phyloP scores from a whole-genome alignment of 2,329 filamentous ascomycete genomes.

The Penicillium sp. region DNA sequence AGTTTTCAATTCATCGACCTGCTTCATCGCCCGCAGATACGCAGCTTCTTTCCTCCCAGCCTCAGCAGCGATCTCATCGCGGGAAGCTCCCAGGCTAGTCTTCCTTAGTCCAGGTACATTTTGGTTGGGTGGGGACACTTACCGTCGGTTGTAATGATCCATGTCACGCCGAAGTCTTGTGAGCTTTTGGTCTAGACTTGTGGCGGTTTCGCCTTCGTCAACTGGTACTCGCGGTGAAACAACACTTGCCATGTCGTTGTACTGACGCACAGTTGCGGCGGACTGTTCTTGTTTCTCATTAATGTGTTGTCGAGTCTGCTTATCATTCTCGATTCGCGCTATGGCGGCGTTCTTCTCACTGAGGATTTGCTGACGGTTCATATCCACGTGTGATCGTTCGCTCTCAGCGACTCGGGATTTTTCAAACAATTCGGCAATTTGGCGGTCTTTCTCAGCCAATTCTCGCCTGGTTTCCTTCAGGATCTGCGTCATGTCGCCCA shows the following conservation, averaged over 20 bases:
- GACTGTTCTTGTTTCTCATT: conserved; percentile 48
- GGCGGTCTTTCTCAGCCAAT: conserved; percentile 28
- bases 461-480: conserved; percentile 36
- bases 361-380: conserved; percentile 51
- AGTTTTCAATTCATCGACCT: conserved; percentile 35
- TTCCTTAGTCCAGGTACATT: conserved; percentile 21
- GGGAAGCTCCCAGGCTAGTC: conserved; percentile 54
- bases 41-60: conserved; percentile 34
- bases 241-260: conserved; percentile 50
- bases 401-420: conserved; percentile 52
- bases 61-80: conserved; percentile 57
- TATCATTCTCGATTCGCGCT: conserved; percentile 47
- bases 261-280: conserved; percentile 48
- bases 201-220: conserved; percentile 57
- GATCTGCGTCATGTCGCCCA: conserved; percentile 39
- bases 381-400: conserved; percentile 47
- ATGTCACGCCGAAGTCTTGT: conserved; percentile 55
- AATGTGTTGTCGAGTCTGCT: conserved; percentile 43
- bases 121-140: conserved; percentile 14
- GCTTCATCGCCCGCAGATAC: conserved; percentile 34
- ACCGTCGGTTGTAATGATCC: conserved; percentile 50
- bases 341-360: conserved; percentile 58
- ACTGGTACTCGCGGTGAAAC: conserved; percentile 57
- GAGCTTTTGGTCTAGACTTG: conserved; percentile 46
- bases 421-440: conserved; percentile 34